Evolutionary conservation across 2,329 filamentous ascomycete species (phyloP).

Genomic region (Lachnellula subtilissima): DNA sequence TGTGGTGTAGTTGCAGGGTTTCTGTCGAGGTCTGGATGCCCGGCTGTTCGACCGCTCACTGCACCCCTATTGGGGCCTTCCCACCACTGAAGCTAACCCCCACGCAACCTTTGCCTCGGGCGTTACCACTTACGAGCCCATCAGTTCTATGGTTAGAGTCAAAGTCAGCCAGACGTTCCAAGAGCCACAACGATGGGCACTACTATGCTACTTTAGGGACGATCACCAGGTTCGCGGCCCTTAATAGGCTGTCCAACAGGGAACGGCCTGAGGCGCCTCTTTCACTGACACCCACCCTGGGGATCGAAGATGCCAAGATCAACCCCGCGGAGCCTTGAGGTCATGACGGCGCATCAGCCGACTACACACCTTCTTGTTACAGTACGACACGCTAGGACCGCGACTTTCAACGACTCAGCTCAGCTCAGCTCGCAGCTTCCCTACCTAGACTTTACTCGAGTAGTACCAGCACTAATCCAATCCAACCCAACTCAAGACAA

Average conservation of each 20-base stretch:
- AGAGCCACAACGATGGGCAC: constrained; percentile 17
- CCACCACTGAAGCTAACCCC: constrained; percentile 4
- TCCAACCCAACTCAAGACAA: too few species aligned
- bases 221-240: constrained; percentile 17
- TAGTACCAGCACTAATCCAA: too few species aligned
- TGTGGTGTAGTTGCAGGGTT: background rate
- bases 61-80: background rate
- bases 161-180: constrained; percentile 9
- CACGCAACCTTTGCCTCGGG: constrained; percentile 3
- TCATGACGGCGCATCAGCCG: constrained; percentile 8
- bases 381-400: background rate
- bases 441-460: too few species aligned
- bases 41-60: background rate
- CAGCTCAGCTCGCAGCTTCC: background rate
- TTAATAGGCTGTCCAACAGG: background rate
- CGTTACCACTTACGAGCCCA: background rate
- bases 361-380: constrained; percentile 1
- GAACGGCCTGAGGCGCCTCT: constrained; percentile 9
- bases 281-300: background rate
- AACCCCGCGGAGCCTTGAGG: constrained; percentile 2
- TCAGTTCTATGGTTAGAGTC: background rate
- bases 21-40: background rate
- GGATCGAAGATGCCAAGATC: background rate
- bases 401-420: background rate
- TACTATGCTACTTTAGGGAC: constrained; percentile 10